These are phyloP conservation scores for Boletus sp. DNA, from an alignment of 768 basidiomycete genomes.

Conservation along the genomic window DNA sequence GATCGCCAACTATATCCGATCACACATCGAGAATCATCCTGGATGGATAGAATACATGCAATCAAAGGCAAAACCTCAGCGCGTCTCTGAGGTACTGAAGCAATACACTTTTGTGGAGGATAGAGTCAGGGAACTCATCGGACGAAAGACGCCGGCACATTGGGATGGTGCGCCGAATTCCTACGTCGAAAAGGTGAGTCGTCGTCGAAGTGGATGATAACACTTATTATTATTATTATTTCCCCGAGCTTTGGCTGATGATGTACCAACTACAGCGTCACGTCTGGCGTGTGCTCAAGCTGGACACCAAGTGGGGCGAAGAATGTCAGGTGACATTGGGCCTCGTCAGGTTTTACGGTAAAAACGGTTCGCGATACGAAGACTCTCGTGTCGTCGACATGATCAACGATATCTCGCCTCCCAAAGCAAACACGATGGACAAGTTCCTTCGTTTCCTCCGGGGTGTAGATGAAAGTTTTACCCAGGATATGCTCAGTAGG, in stretches of 20 bases:
- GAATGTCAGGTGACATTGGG: conserved; percentile 48
- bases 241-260: not conserved
- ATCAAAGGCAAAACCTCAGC: conserved; percentile 38
- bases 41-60: conserved; percentile 47
- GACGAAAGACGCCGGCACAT: conserved; percentile 41
- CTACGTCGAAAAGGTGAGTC: conserved; percentile 45
- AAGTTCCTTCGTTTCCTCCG: conserved; percentile 47
- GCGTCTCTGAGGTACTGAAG: conserved; percentile 40
- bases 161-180: conserved; percentile 33
- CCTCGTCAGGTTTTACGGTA: conserved; percentile 56
- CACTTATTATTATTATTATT: not conserved
- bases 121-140: conserved; percentile 45
- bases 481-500: conserved; percentile 21
- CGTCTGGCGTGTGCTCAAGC: conserved; percentile 48
- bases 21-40: conserved; percentile 41
- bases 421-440: conserved; percentile 46
- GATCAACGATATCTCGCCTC: conserved; percentile 43
- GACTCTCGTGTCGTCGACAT: conserved; percentile 49
- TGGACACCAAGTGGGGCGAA: conserved; percentile 41
- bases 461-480: conserved; percentile 43
- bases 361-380: conserved; percentile 45
- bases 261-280: conserved; percentile 34
- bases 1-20: conserved; percentile 43
- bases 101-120: conserved; percentile 54
- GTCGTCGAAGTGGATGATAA: conserved; percentile 4